Evolutionary conservation across 2,329 filamentous ascomycete genomes (phyloP).

Genomic region (Cercospora berteroae): DNA sequence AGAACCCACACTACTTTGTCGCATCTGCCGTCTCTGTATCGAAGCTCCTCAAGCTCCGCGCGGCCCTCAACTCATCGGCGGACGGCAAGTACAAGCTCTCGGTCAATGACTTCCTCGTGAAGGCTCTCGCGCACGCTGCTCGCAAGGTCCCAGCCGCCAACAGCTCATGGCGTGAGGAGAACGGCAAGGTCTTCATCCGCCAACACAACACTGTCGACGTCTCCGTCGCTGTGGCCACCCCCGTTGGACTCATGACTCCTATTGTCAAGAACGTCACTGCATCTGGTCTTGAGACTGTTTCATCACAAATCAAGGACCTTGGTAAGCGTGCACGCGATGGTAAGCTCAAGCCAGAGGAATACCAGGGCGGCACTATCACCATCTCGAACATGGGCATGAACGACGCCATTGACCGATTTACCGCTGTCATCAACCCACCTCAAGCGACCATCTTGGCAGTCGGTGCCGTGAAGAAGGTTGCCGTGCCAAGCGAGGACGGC

Average conservation of each 20-base stretch:
- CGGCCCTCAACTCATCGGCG: slow-evolving; percentile 82
- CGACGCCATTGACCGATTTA: slow-evolving; percentile 91
- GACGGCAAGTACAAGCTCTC: slow-evolving; percentile 98
- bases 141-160: slow-evolving; percentile 95
- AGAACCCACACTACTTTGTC: slow-evolving; percentile 99
- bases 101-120: slow-evolving; percentile 99
- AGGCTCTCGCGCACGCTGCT: slow-evolving; percentile 84
- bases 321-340: slow-evolving; percentile 93
- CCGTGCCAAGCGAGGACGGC: slow-evolving; percentile 81
- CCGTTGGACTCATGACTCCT: slow-evolving; percentile 91
- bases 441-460: slow-evolving; percentile 94
- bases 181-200: slow-evolving; percentile 73
- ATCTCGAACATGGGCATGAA: slow-evolving; percentile 99
- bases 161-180: slow-evolving; percentile 82
- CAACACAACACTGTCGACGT: slow-evolving; percentile 93
- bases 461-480: slow-evolving; percentile 92
- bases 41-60: slow-evolving; percentile 94
- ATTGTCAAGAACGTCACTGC: slow-evolving; percentile 88
- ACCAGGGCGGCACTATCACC: slow-evolving; percentile 97
- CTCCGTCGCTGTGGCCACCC: slow-evolving; percentile 91
- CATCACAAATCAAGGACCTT: slow-evolving; percentile 86
- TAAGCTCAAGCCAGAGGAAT: slow-evolving; percentile 99
- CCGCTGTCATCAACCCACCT: slow-evolving; percentile 97
- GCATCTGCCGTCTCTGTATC: slow-evolving; percentile 84
- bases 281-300: slow-evolving; percentile 86